Base-by-base conservation (phyloP, 176 grass and related monocot genomes). In the Raddia guianensis region DNA sequence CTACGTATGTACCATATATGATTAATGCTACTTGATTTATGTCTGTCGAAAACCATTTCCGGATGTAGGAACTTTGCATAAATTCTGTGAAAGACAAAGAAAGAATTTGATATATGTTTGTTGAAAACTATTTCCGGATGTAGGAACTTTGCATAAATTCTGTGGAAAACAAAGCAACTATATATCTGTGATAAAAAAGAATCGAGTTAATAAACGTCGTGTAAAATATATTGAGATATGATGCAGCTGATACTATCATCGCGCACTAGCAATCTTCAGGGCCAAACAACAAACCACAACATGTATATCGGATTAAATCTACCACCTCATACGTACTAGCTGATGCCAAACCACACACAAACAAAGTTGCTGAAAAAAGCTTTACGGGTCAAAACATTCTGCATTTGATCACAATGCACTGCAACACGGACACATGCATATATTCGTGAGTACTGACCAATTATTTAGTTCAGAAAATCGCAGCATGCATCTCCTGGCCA, bases 231-330 rank as follows among this genome's bases (percentile, higher is more conserved):
- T 13, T 0, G 60, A 34, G 60, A 34, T 63, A 27, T 63, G 80
- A 82, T 27, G 80, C 43, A 43, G 9, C 19, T 63, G 46, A 57
- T 82, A 42, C 12, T 52, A 32, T 82, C 80, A 82, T 16, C 50
- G 43, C 4, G 55, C 80, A 63, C 68, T 51, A 52, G 5, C 57
- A 44, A 15, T 27, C 18, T 45, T 8, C 40, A 19, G 15, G 35
- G 5, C 42, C 3, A 12, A 13, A 13, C 13, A 62, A 62, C 21
- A 14, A 13, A 35, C 61, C 5, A 14, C 32, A 63, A 3, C 3
- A 3, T 27, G 27, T 1, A 9, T 48, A 48, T 35, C 35, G 32
- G 61, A 7, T 14, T 34, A 13, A 27, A 27, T 27, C 27, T 35
- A 34, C 60, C 32, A 10, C 9, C 21, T 20, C 58, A 12, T 4